A percentile compares a stretch with the other conserved stretches of the same genome.
phyloP scores from a whole-genome alignment of 305 asterid genomes.

The Plantago rigida region DNA sequence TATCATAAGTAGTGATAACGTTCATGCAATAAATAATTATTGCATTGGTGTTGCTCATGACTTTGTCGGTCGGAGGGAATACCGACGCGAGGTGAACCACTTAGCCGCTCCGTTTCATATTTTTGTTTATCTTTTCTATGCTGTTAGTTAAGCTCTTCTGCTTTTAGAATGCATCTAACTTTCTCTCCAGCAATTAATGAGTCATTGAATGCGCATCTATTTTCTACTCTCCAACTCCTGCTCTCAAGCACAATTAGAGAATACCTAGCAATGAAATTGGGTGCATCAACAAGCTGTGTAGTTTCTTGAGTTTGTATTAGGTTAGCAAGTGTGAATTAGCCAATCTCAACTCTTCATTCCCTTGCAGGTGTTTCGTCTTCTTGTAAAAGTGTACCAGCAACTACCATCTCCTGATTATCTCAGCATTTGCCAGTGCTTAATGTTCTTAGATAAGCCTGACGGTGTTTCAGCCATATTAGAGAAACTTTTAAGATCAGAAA shows the following conservation, averaged over 20 bases:
- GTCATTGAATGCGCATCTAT: too few relatives aligned
- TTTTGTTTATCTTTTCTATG: conserved; percentile 1
- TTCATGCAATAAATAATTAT: conserved; percentile 66
- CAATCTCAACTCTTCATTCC: not conserved
- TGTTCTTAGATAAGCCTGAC: conserved; percentile 83
- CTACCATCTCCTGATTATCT: conserved; percentile 85
- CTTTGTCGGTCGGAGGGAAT: conserved; percentile 79
- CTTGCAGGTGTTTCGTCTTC: conserved; percentile 69
- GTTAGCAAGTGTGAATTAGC: not conserved
- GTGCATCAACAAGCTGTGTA: not conserved
- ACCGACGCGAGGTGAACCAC: conserved; percentile 70
- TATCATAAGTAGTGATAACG: conserved; percentile 63
- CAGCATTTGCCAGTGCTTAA: conserved; percentile 92
- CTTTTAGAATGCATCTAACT: not conserved
- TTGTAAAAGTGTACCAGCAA: conserved; percentile 71
- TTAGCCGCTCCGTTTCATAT: conserved; percentile 1
- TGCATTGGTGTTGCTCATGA: conserved; percentile 79
- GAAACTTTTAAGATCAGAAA: conserved; percentile 63
- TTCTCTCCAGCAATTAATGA: too few relatives aligned
- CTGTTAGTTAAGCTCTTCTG: conserved; percentile 1
- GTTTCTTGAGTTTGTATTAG: not conserved
- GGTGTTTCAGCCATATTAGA: conserved; percentile 71
- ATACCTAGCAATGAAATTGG: too few relatives aligned
- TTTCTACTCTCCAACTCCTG: too few relatives aligned
- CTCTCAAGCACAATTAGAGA: too few relatives aligned